Evolutionary conservation across 108 stramenopile species (phyloP).

Genomic region (Fragilariopsis cylindrus): DNA sequence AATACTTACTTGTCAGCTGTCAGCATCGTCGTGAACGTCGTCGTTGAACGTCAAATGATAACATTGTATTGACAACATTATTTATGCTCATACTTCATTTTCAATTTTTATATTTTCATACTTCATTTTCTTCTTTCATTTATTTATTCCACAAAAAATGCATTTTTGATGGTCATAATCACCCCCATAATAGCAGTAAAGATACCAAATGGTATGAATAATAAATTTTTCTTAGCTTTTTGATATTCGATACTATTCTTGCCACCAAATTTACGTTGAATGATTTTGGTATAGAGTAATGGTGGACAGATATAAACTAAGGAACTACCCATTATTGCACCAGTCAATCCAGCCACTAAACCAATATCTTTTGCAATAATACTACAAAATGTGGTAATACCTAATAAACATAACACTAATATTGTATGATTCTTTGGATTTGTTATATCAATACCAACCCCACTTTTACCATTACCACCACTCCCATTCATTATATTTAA

Average conservation of each 20-base stretch:
- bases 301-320: slow-evolving; percentile 50
- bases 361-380: slow-evolving; percentile 31
- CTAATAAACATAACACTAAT: slow-evolving; percentile 31
- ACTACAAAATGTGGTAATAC: slow-evolving; percentile 18
- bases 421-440: slow-evolving; percentile 22
- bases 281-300: slow-evolving; percentile 32
- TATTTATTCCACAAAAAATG: neutral
- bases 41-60: too few species aligned
- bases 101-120: neutral
- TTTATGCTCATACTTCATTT: neutral
- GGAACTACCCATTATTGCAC: slow-evolving; percentile 38
- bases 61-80: too few species aligned
- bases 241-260: slow-evolving; percentile 34
- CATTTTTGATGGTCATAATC: slow-evolving; percentile 43
- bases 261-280: slow-evolving; percentile 14
- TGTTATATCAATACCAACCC: neutral
- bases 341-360: slow-evolving; percentile 37
- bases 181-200: slow-evolving; percentile 41
- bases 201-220: slow-evolving; percentile 45
- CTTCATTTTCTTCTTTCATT: neutral
- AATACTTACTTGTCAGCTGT: too few species aligned
- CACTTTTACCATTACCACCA: neutral
- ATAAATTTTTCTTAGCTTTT: slow-evolving; percentile 18
- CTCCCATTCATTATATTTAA: neutral
- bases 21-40: too few species aligned